Evolutionary conservation across 768 basidiomycete genomes (phyloP).

Genomic region (Amanita brunnescens): DNA sequence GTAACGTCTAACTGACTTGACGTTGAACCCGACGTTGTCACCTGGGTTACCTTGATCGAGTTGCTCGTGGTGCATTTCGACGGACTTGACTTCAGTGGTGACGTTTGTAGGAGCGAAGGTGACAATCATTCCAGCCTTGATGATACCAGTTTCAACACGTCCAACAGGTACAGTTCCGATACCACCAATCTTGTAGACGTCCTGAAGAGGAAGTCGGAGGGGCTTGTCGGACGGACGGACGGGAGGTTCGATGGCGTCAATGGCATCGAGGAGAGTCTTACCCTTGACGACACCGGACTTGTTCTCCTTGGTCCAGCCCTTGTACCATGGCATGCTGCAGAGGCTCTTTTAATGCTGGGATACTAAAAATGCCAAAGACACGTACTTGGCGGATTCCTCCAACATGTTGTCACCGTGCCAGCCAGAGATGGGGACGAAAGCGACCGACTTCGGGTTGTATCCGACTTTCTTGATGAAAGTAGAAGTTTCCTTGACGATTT

Average conservation of each 20-base stretch:
- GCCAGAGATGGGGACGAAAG: slow-evolving; percentile 99
- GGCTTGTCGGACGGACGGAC: slow-evolving; percentile 97
- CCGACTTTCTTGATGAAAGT: slow-evolving; percentile 99
- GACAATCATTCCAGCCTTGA: slow-evolving; percentile 99
- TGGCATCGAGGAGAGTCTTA: slow-evolving; percentile 99
- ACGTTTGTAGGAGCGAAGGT: slow-evolving; percentile 95
- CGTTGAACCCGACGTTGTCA: slow-evolving; percentile 99
- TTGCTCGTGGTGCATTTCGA: slow-evolving; percentile 99
- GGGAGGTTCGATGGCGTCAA: slow-evolving; percentile 99
- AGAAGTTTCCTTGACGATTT: slow-evolving; percentile 97
- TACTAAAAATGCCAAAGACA: slow-evolving; percentile 6
- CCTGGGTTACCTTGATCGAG: slow-evolving; percentile 91
- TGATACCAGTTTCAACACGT: slow-evolving; percentile 99
- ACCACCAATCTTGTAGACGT: slow-evolving; percentile 99
- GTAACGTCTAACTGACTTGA: slow-evolving; percentile 53
- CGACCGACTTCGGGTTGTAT: slow-evolving; percentile 97
- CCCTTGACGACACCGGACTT: slow-evolving; percentile 93
- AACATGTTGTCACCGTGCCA: slow-evolving; percentile 99
- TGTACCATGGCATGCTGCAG: slow-evolving; percentile 96
- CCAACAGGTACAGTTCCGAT: slow-evolving; percentile 99
- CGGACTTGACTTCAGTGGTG: slow-evolving; percentile 99
- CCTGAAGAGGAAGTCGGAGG: slow-evolving; percentile 99
- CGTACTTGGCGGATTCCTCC: slow-evolving; percentile 93
- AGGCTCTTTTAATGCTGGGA: slow-evolving; percentile 12
- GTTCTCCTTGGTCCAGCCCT: slow-evolving; percentile 97